Conservation (phyloP, 441 rosid genomes). For the Eruca vesicaria region DNA sequence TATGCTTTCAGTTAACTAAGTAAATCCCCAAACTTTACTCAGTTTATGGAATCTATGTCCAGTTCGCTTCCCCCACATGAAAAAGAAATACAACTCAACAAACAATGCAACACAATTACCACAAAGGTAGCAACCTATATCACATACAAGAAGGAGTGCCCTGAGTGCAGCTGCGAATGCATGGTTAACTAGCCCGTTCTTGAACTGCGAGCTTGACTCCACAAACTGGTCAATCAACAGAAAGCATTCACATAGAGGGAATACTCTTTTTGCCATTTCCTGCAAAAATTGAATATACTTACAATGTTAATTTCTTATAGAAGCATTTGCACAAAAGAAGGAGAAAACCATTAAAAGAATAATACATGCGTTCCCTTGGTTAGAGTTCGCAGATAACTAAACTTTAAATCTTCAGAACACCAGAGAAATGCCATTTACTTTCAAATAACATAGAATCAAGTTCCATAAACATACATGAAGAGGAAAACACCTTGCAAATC, state of each 20-base stretch:
- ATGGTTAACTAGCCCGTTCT: slow-evolving; percentile 90
- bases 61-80: background rate
- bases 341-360: background rate
- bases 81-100: slow-evolving; percentile 10
- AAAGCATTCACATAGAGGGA: slow-evolving; percentile 85
- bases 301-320: background rate
- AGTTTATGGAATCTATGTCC: background rate
- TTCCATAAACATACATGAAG: background rate
- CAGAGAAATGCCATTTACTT: background rate
- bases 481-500: slow-evolving; percentile 8
- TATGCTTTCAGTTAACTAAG: background rate
- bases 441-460: background rate
- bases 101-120: slow-evolving; percentile 27
- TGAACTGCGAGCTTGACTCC: slow-evolving; percentile 93
- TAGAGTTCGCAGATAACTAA: background rate
- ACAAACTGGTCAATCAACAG: slow-evolving; percentile 86
- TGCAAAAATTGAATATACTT: slow-evolving; percentile 36
- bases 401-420: background rate
- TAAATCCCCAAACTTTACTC: background rate
- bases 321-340: background rate
- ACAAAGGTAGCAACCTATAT: slow-evolving; percentile 35
- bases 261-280: slow-evolving; percentile 85
- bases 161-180: slow-evolving; percentile 97
- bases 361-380: background rate
- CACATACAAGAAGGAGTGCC: slow-evolving; percentile 86